phyloP scores from a whole-genome alignment of 176 grass and related monocot genomes.

The Urochloa ruziziensis region DNA sequence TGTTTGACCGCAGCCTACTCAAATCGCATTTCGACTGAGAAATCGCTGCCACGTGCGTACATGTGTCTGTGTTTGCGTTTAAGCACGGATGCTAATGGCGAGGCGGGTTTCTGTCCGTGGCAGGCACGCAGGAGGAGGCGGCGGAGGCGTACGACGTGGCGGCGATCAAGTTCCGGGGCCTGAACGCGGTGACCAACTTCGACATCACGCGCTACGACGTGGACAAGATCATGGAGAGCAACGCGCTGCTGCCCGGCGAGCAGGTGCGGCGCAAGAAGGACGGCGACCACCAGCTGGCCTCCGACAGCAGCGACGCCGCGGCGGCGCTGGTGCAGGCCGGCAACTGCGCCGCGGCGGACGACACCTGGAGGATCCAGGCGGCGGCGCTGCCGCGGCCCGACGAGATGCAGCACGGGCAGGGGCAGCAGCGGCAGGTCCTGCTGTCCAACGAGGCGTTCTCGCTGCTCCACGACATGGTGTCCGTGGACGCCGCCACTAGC shows the following conservation, averaged over 20 bases:
- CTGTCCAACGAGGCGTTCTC: slow-evolving; percentile 41
- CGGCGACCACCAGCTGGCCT: background rate
- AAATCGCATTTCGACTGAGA: background rate
- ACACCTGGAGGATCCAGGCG: slow-evolving; percentile 22
- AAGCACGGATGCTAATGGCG: too few relatives aligned
- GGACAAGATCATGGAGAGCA: slow-evolving; percentile 86
- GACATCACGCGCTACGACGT: slow-evolving; percentile 87
- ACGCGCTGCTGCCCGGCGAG: slow-evolving; percentile 67
- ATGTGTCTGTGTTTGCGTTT: background rate
- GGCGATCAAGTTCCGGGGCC: slow-evolving; percentile 92
- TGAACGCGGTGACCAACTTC: slow-evolving; percentile 97
- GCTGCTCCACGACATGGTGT: slow-evolving; percentile 32
- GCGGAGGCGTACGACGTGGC: slow-evolving; percentile 98
- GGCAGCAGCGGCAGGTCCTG: slow-evolving; percentile 26
- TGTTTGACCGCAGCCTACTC: slow-evolving; percentile 27
- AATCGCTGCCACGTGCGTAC: too few relatives aligned
- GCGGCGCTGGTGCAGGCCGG: slow-evolving; percentile 32
- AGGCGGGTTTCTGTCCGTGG: background rate
- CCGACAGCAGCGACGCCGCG: background rate
- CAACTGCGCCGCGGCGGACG: background rate
- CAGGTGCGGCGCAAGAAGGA: slow-evolving; percentile 52
- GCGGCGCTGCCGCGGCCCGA: background rate
- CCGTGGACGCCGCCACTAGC: slow-evolving; percentile 7
- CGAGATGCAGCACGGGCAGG: background rate
- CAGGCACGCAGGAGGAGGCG: slow-evolving; percentile 92